These are phyloP conservation scores for Hemerocallis citrina DNA, from an alignment of 106 monocot genomes.

Conservation along the genomic window DNA sequence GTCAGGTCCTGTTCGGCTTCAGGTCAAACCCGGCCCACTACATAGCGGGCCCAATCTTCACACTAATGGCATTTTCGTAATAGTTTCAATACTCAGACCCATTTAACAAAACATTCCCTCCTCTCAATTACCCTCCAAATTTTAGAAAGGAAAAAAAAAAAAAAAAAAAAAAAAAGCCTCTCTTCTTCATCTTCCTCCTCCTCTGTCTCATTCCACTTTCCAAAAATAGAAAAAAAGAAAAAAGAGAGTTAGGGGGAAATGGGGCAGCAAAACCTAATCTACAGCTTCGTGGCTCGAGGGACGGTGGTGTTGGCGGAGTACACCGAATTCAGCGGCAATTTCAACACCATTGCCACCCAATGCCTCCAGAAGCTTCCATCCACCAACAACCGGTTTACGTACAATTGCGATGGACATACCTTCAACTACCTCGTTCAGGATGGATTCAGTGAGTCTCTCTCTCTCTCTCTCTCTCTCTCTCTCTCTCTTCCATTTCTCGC, in stretches of 20 bases:
- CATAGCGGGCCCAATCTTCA: too few relatives aligned
- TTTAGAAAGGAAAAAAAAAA: too few relatives aligned
- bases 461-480: background rate
- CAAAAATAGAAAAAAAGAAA: background rate
- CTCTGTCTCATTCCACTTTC: background rate
- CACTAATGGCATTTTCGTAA: too few relatives aligned
- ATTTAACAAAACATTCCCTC: too few relatives aligned
- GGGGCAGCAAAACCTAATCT: slow-evolving; percentile 25
- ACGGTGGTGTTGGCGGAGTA: slow-evolving; percentile 21
- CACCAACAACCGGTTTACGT: slow-evolving; percentile 31
- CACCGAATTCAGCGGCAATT: slow-evolving; percentile 29
- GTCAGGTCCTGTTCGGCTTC: too few relatives aligned
- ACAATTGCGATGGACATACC: slow-evolving; percentile 22
- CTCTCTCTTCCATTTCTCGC: too few relatives aligned
- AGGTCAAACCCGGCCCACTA: too few relatives aligned
- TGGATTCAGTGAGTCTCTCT: slow-evolving; percentile 12
- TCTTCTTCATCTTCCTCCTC: background rate
- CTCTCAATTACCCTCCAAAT: too few relatives aligned
- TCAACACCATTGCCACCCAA: slow-evolving; percentile 18
- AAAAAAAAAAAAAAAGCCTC: too few relatives aligned
- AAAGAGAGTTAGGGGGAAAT: slow-evolving; percentile 1
- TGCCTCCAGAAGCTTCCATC: slow-evolving; percentile 24
- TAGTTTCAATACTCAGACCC: too few relatives aligned
- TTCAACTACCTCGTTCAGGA: slow-evolving; percentile 29
- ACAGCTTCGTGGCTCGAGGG: slow-evolving; percentile 29